Evolutionary conservation across 305 asterid species (phyloP).

Genomic region (Solanum aculeatissimum): DNA sequence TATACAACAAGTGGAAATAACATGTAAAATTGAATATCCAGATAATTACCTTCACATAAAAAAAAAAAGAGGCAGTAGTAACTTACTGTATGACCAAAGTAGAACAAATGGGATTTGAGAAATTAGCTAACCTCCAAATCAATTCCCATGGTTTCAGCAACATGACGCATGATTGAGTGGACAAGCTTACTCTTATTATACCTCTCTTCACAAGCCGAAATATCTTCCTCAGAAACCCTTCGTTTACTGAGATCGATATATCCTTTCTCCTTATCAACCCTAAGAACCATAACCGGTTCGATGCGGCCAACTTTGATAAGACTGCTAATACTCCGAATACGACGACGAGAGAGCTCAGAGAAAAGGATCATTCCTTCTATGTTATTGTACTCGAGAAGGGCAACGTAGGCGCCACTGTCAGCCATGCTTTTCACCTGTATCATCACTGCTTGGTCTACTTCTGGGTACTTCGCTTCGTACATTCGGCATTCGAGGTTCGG

Average conservation of each 20-base stretch:
- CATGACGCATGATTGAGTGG: constrained; percentile 96
- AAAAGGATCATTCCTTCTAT: constrained; percentile 96
- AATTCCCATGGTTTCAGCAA: constrained; percentile 71
- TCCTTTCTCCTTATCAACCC: constrained; percentile 93
- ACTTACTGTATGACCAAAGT: neutral
- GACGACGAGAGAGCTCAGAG: constrained; percentile 97
- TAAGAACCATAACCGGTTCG: constrained; percentile 96
- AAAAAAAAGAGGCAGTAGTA: neutral
- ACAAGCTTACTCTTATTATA: constrained; percentile 94
- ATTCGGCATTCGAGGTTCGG: constrained; percentile 92
- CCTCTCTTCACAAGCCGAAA: constrained; percentile 83
- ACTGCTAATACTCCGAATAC: constrained; percentile 91
- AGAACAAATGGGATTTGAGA: neutral
- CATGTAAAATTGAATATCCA: neutral
- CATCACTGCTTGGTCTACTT: constrained; percentile 92
- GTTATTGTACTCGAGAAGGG: constrained; percentile 87
- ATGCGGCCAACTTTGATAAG: constrained; percentile 87
- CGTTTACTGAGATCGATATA: constrained; percentile 95
- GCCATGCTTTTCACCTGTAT: constrained; percentile 98
- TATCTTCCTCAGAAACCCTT: constrained; percentile 95
- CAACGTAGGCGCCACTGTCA: constrained; percentile 91
- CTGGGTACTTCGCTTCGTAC: constrained; percentile 96
- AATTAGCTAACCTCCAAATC: constrained; percentile 67
- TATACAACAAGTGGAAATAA: neutral
- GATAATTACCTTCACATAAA: neutral